A percentile compares a stretch with the other conserved stretches of the same genome.
Conservation (phyloP, 2,329 filamentous ascomycete genomes). For the Nigrospora sphaerica region DNA sequence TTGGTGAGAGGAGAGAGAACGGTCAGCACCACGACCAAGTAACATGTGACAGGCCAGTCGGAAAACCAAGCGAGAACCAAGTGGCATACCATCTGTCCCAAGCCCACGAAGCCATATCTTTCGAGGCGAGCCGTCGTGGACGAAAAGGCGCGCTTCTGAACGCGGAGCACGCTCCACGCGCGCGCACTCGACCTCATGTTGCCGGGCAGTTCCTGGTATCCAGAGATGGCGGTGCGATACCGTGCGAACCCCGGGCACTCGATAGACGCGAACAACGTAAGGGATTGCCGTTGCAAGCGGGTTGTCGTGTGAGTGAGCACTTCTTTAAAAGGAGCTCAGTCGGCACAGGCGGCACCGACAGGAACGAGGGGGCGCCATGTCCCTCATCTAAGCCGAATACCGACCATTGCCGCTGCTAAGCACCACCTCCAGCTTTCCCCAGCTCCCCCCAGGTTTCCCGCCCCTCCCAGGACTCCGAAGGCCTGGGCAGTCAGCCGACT, state of each 20-base stretch:
- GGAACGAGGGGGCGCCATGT: constrained; percentile 25
- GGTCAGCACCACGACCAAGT: constrained; percentile 2
- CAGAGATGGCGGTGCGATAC: too few species aligned
- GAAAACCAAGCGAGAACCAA: too few species aligned
- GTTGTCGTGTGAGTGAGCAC: too few species aligned
- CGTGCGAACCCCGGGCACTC: too few species aligned
- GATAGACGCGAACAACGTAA: too few species aligned
- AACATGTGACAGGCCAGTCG: neutral
- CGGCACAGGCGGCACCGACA: constrained; percentile 41
- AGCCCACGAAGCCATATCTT: constrained; percentile 51
- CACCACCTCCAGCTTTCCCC: constrained; percentile 1
- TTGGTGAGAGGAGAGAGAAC: neutral
- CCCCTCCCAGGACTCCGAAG: too few species aligned
- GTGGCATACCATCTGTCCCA: constrained; percentile 51
- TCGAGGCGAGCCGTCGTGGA: constrained; percentile 38
- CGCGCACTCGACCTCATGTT: constrained; percentile 34
- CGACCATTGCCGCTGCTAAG: constrained; percentile 10
- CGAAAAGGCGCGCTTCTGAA: constrained; percentile 42
- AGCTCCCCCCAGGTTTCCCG: neutral
- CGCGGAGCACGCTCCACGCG: constrained; percentile 27
- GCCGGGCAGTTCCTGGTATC: neutral
- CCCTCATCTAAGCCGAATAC: constrained; percentile 30
- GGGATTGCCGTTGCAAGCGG: too few species aligned
- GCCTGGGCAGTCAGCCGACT: too few species aligned
- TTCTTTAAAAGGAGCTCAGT: constrained; percentile 37